Base-by-base conservation (phyloP, 352 stramenopile species). In the Plasmopara muralis region DNA sequence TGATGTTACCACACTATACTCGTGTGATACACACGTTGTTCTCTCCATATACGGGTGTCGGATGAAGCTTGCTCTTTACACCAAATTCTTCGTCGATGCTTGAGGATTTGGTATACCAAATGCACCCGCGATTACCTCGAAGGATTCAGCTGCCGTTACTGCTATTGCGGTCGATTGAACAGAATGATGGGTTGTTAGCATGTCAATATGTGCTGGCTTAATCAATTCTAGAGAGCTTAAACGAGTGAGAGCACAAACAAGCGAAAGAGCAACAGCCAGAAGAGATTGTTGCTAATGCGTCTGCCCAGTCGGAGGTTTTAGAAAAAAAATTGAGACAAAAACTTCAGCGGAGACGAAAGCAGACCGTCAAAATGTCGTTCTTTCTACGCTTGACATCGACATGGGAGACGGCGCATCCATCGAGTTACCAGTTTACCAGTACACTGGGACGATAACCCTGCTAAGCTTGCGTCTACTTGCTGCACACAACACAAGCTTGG, bases 301-400 rank as follows among this genome's bases (percentile, higher is more conserved):
- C 38, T 39, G 42, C 41, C n/a, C 25, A 60, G 51, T 13, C 52
- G 25, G 47, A 57, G 29, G 25, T 18, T 47, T 10, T 46, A 31
- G 25, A 28, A 16, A 61, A 31, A 16, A 29, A 16, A 59, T 43
- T 10, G 47, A 58, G 20, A 8, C 55, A 40, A 35, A 47, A 47
- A 25, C 37, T 6, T 13, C 30, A 35, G 15, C 49, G 15, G 39
- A 66, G 31, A 33, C 50, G 35, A 38, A 46, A 16, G 35, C 34
- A 14, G 50, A 65, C 37, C 38, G 56, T 12, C 56, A 63, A 56
- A 57, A 67, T 6, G 52, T 70, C 1, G 29, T 82, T 31, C 62
- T 89, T n/a, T 72, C 89, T 43, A 83, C 78, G 16, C 54, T 92
- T 14, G 78, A 92, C 44, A 79, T 92, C 43, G 67, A 85, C 46